Evolutionary conservation across 2,329 filamentous ascomycete species (phyloP).

Genomic region (Pseudogymnoascus sp.): DNA sequence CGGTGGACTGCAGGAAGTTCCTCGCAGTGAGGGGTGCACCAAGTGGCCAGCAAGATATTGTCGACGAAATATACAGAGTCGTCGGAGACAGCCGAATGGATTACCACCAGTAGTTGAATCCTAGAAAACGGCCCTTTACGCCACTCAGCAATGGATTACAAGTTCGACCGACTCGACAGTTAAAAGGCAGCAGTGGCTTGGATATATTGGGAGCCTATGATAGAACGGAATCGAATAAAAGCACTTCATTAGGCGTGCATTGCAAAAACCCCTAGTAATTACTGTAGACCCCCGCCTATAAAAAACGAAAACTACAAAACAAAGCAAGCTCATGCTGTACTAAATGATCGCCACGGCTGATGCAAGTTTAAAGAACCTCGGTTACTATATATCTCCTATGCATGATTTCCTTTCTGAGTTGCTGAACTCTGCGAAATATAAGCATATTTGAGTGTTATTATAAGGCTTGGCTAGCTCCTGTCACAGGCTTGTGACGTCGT

Average conservation of each 20-base stretch:
- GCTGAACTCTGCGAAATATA: neutral
- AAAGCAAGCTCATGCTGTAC: neutral
- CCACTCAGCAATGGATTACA: neutral
- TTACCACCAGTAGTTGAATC: conserved; percentile 29
- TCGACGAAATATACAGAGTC: conserved; percentile 58
- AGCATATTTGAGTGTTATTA: neutral
- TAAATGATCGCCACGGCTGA: neutral
- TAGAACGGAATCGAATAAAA: neutral
- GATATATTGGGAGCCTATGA: neutral
- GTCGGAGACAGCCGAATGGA: conserved; percentile 49
- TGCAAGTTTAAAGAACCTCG: neutral
- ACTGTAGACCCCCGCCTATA: neutral
- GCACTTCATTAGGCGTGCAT: neutral
- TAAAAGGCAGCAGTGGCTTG: neutral
- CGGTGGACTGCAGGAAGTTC: conserved; percentile 53
- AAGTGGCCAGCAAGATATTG: conserved; percentile 51
- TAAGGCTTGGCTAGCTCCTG: neutral
- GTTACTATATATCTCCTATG: neutral
- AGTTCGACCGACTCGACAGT: neutral
- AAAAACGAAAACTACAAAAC: neutral
- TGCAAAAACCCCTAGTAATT: neutral
- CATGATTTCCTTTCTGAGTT: neutral
- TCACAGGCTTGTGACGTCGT: conserved; percentile 7
- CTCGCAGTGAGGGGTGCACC: conserved; percentile 56
- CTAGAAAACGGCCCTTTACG: neutral